Percentiles rank a stretch among this genome's conserved stretches.
Conservation (phyloP, 2,329 filamentous ascomycete genomes). For the Cladosporium sphaerospermum region DNA sequence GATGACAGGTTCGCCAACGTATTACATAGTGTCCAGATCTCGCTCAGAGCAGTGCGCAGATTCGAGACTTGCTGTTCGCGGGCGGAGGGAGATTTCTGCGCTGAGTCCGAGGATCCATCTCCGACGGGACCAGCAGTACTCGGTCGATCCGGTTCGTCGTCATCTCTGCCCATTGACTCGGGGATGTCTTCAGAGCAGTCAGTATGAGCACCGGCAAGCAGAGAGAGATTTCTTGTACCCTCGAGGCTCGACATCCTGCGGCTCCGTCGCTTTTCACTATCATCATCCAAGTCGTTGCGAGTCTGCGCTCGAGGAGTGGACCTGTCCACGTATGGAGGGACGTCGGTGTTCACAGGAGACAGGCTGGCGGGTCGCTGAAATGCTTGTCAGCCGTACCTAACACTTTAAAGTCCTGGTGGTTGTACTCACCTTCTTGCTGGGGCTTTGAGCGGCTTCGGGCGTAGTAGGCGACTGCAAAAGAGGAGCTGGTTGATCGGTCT, state of each 20-base stretch:
- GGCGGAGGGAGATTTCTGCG: constrained; percentile 42
- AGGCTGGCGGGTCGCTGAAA: constrained; percentile 37
- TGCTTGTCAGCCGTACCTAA: constrained; percentile 20
- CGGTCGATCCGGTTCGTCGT: constrained; percentile 30
- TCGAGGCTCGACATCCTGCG: constrained; percentile 69
- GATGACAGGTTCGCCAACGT: constrained; percentile 80
- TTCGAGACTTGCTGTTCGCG: constrained; percentile 60
- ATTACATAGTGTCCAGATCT: constrained; percentile 93
- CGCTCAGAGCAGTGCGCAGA: constrained; percentile 69
- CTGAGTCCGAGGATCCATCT: constrained; percentile 41
- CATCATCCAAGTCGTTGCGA: constrained; percentile 62
- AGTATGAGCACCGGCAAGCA: constrained; percentile 16
- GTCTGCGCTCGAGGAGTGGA: constrained; percentile 80
- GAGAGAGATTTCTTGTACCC: constrained; percentile 44
- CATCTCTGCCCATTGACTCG: constrained; percentile 36
- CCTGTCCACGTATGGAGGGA: constrained; percentile 57
- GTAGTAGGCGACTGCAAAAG: constrained; percentile 32
- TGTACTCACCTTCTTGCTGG: constrained; percentile 25
- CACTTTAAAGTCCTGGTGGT: neutral
- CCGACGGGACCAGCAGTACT: constrained; percentile 30
- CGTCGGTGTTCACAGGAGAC: constrained; percentile 68
- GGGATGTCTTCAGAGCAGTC: constrained; percentile 34
- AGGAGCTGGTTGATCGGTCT: constrained; percentile 16
- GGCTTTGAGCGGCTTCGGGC: constrained; percentile 27
- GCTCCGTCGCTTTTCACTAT: constrained; percentile 48